Conservation (phyloP, 2,329 filamentous ascomycete genomes). For the Alternaria conjuncta region DNA sequence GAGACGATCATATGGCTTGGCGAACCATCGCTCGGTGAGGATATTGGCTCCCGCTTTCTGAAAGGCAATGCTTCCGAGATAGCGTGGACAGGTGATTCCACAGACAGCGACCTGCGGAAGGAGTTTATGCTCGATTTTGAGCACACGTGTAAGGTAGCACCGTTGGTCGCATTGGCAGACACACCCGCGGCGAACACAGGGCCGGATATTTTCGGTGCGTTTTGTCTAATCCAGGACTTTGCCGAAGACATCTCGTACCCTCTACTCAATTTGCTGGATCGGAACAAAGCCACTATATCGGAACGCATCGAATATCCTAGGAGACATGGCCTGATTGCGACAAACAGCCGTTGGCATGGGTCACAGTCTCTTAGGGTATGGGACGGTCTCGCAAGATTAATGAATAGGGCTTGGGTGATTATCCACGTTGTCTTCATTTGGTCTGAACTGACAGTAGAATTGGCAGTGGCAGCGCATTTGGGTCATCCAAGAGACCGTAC, state of each 20-base stretch:
- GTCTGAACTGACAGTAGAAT: neutral
- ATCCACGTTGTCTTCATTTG: neutral
- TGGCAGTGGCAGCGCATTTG: constrained; percentile 32
- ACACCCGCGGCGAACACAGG: neutral
- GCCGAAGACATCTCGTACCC: constrained; percentile 9
- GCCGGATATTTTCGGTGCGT: constrained; percentile 24
- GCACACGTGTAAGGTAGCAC: neutral
- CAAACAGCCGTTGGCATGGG: constrained; percentile 3
- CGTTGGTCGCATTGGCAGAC: neutral
- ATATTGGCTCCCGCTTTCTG: neutral
- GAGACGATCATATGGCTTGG: constrained; percentile 12
- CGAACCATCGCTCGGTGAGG: neutral
- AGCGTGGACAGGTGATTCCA: constrained; percentile 1
- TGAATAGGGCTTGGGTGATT: constrained; percentile 16
- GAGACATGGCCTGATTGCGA: constrained; percentile 5
- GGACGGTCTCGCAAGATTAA: constrained; percentile 20
- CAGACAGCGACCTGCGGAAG: neutral
- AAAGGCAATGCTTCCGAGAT: neutral
- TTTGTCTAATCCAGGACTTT: constrained; percentile 25
- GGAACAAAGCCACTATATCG: constrained; percentile 3
- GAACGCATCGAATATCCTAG: neutral
- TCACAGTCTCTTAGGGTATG: constrained; percentile 19
- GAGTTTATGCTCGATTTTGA: neutral
- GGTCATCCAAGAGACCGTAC: constrained; percentile 32
- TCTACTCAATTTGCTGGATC: constrained; percentile 8